These are phyloP conservation scores for Isochrysis galbana DNA, from an alignment of 78 protist genomes.

Conservation along the genomic window DNA sequence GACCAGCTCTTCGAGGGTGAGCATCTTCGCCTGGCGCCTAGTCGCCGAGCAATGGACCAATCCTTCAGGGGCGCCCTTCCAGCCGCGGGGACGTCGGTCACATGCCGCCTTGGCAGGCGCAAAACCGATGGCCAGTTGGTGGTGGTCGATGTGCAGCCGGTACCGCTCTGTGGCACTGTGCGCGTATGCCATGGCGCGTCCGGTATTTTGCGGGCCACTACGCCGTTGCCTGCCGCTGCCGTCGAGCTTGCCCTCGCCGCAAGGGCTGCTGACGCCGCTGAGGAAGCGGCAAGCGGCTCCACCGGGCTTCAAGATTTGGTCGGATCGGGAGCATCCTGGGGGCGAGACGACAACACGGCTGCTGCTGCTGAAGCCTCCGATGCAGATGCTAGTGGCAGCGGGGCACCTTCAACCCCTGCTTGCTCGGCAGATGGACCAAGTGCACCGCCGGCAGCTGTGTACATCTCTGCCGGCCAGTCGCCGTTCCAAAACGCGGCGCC, in stretches of 20 bases:
- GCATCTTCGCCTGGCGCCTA: background rate
- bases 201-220: background rate
- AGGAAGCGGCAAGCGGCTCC: background rate
- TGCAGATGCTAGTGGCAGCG: no score
- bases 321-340: background rate
- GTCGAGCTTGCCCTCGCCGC: background rate
- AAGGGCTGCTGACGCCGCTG: background rate
- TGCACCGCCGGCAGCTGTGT: background rate
- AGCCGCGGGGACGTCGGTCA: background rate
- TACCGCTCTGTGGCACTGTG: background rate
- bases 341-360: no score
- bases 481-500: background rate
- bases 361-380: no score
- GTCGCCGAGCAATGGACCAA: background rate
- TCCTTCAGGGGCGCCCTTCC: background rate
- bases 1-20: background rate
- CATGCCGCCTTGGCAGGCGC: background rate
- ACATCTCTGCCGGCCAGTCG: background rate
- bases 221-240: background rate
- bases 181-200: background rate
- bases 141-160: background rate
- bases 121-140: background rate
- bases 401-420: no score
- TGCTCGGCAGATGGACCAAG: no score
- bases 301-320: background rate